Base-by-base conservation (phyloP, 305 asterid species). In the Stenogyne calaminthoides region DNA sequence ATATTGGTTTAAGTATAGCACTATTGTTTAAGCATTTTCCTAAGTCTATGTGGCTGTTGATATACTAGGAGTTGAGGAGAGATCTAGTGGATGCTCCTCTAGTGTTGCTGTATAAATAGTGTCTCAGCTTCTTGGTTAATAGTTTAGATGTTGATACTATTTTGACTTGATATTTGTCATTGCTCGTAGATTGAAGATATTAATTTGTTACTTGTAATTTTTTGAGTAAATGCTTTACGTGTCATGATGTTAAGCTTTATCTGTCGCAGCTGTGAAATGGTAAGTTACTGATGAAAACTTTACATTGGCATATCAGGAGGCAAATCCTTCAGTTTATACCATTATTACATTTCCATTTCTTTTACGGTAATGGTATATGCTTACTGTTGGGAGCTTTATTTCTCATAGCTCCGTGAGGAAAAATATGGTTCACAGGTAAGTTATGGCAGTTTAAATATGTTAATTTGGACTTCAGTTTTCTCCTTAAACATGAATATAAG, bases 331-430 rank as follows among this genome's bases (percentile, higher is more conserved):
- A 34, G 96, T 93, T 71, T 93, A 87, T 83, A 83, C 97, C n/a
- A 70, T 91, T 73, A 79, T 93, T 78, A 93, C 98, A 70, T 93
- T 93, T 84, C 98, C 97, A 18, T 93, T 93, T 86, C 95, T 77
- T 93, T 93, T 75, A 97, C 98, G 64, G 97, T 93, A 85, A 93
- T 93, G 98, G 87, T 96, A 96, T 77, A n/a, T n/a, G n/a, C n/a
- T n/a, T n/a, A n/a, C n/a, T n/a, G n/a, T n/a, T n/a, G n/a, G n/a
- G n/a, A n/a, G 97, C 98, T 70, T 81, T 93, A 64, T 74, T 87
- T 71, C 94, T 93, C 62, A 81, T 91, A 77, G 91, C 96, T n/a
- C 62, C 96, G 88, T 25, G 98, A 93, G 85, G 87, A 80, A 70
- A 91, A 81, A 83, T 83, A 85, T 61, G 85, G 96, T 78, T 87